Conservation (phyloP, 345 rosid genomes). For the Pseudoturritis turrita region DNA sequence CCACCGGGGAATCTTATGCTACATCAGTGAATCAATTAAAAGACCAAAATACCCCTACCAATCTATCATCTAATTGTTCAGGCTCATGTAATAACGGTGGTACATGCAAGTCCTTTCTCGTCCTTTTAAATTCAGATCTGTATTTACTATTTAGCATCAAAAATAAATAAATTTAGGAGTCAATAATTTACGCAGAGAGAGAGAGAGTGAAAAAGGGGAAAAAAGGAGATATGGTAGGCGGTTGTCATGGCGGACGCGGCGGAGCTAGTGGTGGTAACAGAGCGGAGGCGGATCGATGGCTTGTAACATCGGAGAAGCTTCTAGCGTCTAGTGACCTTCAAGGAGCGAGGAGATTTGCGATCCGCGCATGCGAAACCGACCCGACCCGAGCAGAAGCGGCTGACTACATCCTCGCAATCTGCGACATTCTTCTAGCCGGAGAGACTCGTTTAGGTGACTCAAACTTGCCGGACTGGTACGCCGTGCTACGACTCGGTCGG, state of each 20-base stretch:
- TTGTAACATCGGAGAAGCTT: conserved; percentile 82
- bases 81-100: not conserved
- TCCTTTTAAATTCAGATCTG: not conserved
- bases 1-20: not conserved
- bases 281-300: conserved; percentile 81
- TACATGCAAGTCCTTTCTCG: not conserved
- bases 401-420: conserved; percentile 71
- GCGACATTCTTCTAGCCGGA: conserved; percentile 67
- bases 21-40: not conserved
- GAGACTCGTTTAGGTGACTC: conserved; percentile 38
- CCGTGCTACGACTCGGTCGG: conserved; percentile 70
- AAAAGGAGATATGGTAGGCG: conserved; percentile 14
- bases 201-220: not conserved
- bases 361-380: conserved; percentile 74
- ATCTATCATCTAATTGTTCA: not conserved
- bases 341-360: conserved; percentile 77
- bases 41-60: not conserved
- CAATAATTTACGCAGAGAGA: not conserved
- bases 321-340: conserved; percentile 66
- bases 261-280: conserved; percentile 35
- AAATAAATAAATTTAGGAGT: not conserved
- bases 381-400: conserved; percentile 56
- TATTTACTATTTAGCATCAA: not conserved
- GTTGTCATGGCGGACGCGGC: conserved; percentile 5
- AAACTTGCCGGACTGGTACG: conserved; percentile 63